A percentile compares a stretch with the other conserved stretches of the same genome.
Evolutionary conservation across 208 protist genomes (phyloP).

Genomic region (Naegleria gruberi): DNA sequence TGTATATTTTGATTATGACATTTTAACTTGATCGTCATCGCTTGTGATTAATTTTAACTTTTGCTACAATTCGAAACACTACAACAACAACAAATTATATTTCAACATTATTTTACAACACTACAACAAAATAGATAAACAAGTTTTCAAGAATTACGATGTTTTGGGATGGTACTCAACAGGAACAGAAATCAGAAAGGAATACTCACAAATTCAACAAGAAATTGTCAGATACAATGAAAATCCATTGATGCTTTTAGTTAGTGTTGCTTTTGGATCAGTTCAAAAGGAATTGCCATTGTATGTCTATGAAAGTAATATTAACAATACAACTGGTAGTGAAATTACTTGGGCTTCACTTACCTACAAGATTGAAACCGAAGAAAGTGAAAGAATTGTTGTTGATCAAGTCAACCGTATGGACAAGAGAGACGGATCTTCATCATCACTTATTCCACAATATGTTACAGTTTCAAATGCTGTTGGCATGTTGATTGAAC

Average conservation of each 20-base stretch:
- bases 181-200: conserved; percentile 23
- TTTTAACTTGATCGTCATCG: too few relatives aligned
- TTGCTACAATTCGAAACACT: too few relatives aligned
- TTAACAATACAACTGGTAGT: neutral
- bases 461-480: conserved; percentile 25
- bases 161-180: conserved; percentile 62
- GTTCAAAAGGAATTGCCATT: conserved; percentile 32
- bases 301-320: conserved; percentile 33
- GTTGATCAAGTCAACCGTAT: conserved; percentile 16
- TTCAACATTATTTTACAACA: neutral
- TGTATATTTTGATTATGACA: too few relatives aligned
- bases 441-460: neutral
- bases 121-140: neutral
- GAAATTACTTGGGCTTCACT: neutral
- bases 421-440: neutral
- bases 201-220: conserved; percentile 27
- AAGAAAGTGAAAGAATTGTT: conserved; percentile 8
- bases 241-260: conserved; percentile 37
- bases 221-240: conserved; percentile 19
- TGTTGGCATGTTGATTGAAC: conserved; percentile 36
- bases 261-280: conserved; percentile 27
- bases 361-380: conserved; percentile 2
- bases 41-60: too few relatives aligned
- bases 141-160: conserved; percentile 48
- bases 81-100: neutral